Base-by-base conservation (phyloP, 306 rosid genomes). In the Erythrophleum fordii region DNA sequence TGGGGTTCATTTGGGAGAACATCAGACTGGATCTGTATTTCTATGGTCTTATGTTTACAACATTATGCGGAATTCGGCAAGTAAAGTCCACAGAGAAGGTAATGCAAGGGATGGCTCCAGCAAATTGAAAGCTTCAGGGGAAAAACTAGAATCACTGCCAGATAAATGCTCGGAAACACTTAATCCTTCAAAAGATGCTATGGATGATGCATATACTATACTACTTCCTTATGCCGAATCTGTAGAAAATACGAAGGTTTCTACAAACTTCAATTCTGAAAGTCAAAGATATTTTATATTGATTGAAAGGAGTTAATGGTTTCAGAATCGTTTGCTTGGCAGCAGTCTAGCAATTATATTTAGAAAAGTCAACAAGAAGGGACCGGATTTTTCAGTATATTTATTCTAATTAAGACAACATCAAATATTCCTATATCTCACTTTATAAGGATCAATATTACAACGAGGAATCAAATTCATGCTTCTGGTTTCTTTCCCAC, bases 31-130 rank as follows among this genome's bases (percentile, higher is more conserved):
- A 79, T 89, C 94, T 80, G 29, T 93, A 69, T 83, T 72, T 39
- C 26, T 95, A 65, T 95, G 97, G 99, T 89, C 99, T 16, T 95
- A 88, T 64, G 97, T 93, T 42, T 95, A 85, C 88, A 91, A 93
- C 84, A 84, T 95, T 37, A 90, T 95, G 74, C 75, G 97, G 58
- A 69, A 89, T 69, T 91, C 91, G 45, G 46, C 92, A 56, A 89
- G 34, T 49, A 80, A 20, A 78, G 56, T 41, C 66, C 73, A 23
- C 10, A 72, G 23, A 28, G 85, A 83, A 73, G 62, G 77, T 51
- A 11, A 5, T 12, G 35, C 26, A 29, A 78, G 58, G 8, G 73
- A 69, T 34, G 34, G 18, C 26, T 39, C 73, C 42, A 68, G 55
- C 56, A 66, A 18, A 34, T 60, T 78, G 88, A 81, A 73, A 83